Evolutionary conservation across 371 early-diverging fungal species (phyloP).

Genomic region (Nosema muscidifuracis): DNA sequence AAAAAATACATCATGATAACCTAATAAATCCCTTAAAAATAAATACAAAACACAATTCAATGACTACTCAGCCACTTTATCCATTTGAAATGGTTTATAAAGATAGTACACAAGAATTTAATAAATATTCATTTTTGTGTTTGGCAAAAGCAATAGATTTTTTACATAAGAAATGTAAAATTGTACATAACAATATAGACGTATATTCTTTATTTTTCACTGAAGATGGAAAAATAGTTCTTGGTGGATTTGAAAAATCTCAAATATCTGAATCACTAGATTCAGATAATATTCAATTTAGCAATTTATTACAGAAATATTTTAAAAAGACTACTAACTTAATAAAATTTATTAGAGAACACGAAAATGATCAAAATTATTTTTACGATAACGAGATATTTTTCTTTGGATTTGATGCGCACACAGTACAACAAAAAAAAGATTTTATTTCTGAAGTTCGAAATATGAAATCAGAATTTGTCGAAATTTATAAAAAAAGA

Average conservation of each 20-base stretch:
- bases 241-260: conserved; percentile 53
- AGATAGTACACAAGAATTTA: conserved; percentile 20
- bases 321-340: neutral
- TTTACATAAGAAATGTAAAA: conserved; percentile 26
- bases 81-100: conserved; percentile 34
- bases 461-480: conserved; percentile 19
- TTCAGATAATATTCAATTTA: conserved; percentile 24
- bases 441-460: conserved; percentile 17
- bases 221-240: conserved; percentile 38
- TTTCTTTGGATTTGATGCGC: conserved; percentile 12
- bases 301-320: conserved; percentile 12
- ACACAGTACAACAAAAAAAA: conserved; percentile 32
- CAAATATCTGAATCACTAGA: neutral
- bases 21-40: conserved; percentile 12
- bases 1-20: conserved; percentile 30
- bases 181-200: conserved; percentile 37
- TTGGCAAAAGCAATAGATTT: conserved; percentile 34
- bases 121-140: conserved; percentile 31
- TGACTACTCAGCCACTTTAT: conserved; percentile 34
- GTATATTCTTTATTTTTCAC: conserved; percentile 49
- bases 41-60: conserved; percentile 3
- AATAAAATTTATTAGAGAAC: neutral
- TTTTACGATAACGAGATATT: conserved; percentile 31
- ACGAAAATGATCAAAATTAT: neutral
- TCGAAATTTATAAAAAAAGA: conserved; percentile 21